Evolutionary conservation across 2,329 filamentous ascomycete species (phyloP).

Genomic region (Xylaria sp.): DNA sequence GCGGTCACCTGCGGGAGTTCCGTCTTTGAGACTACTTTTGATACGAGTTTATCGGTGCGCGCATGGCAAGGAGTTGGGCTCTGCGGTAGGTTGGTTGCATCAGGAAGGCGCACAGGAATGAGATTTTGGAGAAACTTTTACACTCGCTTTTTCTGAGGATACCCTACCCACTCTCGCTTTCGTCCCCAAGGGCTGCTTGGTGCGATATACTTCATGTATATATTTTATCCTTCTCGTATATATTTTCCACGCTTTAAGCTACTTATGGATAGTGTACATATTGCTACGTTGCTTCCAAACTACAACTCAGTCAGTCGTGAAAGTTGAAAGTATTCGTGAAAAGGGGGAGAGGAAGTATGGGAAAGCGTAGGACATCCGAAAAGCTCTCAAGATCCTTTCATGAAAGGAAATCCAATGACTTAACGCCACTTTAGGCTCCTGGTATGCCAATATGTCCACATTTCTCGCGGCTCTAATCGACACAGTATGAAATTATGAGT

Average conservation of each 20-base stretch:
- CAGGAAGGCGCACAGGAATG: constrained; percentile 20
- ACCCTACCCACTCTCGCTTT: constrained; percentile 19
- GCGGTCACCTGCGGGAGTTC: constrained; percentile 37
- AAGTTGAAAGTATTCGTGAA: background rate
- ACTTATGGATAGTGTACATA: background rate
- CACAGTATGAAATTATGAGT: no score
- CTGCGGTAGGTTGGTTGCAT: constrained; percentile 15
- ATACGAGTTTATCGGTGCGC: background rate
- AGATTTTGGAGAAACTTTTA: constrained; percentile 6
- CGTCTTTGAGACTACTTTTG: constrained; percentile 30
- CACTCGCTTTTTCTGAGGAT: constrained; percentile 25
- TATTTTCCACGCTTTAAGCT: background rate
- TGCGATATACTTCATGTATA: constrained; percentile 26
- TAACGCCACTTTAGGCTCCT: no score
- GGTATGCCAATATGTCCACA: no score
- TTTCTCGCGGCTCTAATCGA: no score
- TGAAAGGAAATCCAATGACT: no score
- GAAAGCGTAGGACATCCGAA: no score
- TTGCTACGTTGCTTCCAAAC: background rate
- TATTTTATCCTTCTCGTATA: constrained; percentile 20
- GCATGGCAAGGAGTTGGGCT: constrained; percentile 11
- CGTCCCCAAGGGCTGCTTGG: constrained; percentile 3
- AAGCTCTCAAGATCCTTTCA: no score
- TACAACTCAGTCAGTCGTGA: background rate
- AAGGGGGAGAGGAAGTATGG: no score